Evolutionary conservation across 257 asterid genomes (phyloP).

Genomic region (Plantago elongata): DNA sequence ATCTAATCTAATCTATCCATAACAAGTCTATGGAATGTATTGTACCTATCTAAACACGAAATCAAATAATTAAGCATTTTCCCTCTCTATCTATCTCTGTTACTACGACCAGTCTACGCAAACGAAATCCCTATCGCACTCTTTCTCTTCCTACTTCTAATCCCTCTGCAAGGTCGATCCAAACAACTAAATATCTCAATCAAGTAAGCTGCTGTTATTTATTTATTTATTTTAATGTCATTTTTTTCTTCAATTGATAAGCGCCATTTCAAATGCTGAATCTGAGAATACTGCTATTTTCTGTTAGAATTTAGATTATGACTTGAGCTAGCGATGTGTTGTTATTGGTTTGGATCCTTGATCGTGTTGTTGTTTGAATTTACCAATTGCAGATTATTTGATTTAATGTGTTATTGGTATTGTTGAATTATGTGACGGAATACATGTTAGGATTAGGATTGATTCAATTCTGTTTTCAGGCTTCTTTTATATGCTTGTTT

Average conservation of each 20-base stretch:
- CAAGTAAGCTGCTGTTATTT: not conserved
- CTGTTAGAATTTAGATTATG: slow-evolving; percentile 1
- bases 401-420: not conserved
- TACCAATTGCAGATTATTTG: not conserved
- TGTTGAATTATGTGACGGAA: not conserved
- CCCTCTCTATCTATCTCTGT: no score
- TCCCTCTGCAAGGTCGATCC: no score
- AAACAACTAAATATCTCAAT: no score
- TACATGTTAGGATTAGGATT: no score
- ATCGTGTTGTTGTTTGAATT: not conserved
- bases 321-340: not conserved
- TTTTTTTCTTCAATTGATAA: not conserved
- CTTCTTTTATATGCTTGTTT: not conserved
- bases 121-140: no score
- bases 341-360: not conserved
- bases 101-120: no score
- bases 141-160: no score
- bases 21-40: no score
- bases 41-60: no score
- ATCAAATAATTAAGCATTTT: no score
- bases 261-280: not conserved
- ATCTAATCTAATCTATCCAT: no score
- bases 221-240: no score
- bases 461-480: not conserved
- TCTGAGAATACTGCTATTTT: not conserved